Conservation (phyloP, 306 rosid genomes). For the Castanopsis chinensis region DNA sequence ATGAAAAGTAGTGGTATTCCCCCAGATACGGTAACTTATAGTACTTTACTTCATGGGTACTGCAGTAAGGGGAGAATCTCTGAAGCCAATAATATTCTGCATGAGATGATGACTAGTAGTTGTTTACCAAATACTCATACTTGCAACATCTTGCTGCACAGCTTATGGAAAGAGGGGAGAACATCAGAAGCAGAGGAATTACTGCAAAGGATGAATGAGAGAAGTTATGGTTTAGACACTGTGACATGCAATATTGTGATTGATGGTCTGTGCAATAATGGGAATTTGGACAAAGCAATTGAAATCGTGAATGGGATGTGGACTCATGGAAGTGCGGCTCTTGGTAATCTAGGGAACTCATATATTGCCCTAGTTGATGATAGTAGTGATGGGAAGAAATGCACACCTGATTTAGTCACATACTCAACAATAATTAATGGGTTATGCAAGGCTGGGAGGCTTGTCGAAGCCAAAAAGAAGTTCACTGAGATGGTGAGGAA, state of each 20-base stretch:
- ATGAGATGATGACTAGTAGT: slow-evolving; percentile 60
- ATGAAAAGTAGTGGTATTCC: slow-evolving; percentile 56
- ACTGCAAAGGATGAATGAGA: slow-evolving; percentile 76
- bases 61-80: slow-evolving; percentile 66
- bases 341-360: slow-evolving; percentile 53
- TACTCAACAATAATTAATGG: slow-evolving; percentile 73
- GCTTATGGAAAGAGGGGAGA: slow-evolving; percentile 88
- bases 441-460: slow-evolving; percentile 77
- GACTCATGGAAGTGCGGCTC: slow-evolving; percentile 71
- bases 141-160: slow-evolving; percentile 80
- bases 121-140: slow-evolving; percentile 80
- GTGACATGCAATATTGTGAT: slow-evolving; percentile 85
- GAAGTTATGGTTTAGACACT: slow-evolving; percentile 59
- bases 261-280: slow-evolving; percentile 76
- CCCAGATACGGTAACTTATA: slow-evolving; percentile 72
- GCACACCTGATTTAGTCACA: slow-evolving; percentile 70
- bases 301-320: slow-evolving; percentile 82
- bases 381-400: slow-evolving; percentile 46
- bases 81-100: slow-evolving; percentile 72
- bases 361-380: slow-evolving; percentile 56
- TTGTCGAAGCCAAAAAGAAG: slow-evolving; percentile 86
- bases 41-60: slow-evolving; percentile 73
- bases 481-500: slow-evolving; percentile 80
- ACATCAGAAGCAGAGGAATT: slow-evolving; percentile 75
- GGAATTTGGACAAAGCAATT: slow-evolving; percentile 79